Conservation (phyloP, 2,329 filamentous ascomycete genomes). For the Lasiodiplodia sp. region DNA sequence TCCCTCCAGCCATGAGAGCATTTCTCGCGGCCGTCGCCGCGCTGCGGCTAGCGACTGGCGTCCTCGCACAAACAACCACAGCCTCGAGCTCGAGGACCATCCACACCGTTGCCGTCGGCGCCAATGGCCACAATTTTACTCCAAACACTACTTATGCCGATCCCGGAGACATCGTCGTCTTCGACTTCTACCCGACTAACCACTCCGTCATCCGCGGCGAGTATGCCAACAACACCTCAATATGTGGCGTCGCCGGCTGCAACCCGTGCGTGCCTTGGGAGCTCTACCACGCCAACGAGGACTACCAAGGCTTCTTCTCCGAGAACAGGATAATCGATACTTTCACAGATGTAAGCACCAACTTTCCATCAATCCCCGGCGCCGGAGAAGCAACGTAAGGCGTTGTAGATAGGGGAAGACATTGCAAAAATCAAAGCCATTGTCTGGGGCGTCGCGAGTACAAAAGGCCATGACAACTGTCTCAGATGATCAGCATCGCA, state of each 20-base stretch:
- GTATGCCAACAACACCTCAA: slow-evolving; percentile 35
- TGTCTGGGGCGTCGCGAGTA: neutral
- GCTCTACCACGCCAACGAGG: slow-evolving; percentile 37
- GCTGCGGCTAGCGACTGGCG: slow-evolving; percentile 4
- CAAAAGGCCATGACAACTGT: neutral
- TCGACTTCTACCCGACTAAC: slow-evolving; percentile 51
- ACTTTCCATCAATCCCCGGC: neutral
- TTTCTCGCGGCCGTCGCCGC: neutral
- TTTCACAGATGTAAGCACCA: slow-evolving; percentile 38
- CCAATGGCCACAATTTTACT: slow-evolving; percentile 42
- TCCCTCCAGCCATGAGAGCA: neutral
- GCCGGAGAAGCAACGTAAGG: neutral
- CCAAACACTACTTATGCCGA: slow-evolving; percentile 46
- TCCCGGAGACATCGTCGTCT: slow-evolving; percentile 47
- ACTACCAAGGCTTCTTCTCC: slow-evolving; percentile 43
- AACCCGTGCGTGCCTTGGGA: slow-evolving; percentile 52
- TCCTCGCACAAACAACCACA: neutral
- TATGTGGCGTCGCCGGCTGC: slow-evolving; percentile 30
- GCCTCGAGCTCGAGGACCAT: slow-evolving; percentile 19
- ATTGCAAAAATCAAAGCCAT: neutral
- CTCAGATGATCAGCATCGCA: neutral
- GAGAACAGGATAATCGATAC: slow-evolving; percentile 38
- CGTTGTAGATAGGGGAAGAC: neutral
- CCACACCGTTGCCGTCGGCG: slow-evolving; percentile 48
- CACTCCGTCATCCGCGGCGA: slow-evolving; percentile 53